A percentile compares a stretch with the other conserved stretches of the same genome.
Conservation (phyloP, 495 filamentous ascomycete species). For the Aspergillus coremiiformis region DNA sequence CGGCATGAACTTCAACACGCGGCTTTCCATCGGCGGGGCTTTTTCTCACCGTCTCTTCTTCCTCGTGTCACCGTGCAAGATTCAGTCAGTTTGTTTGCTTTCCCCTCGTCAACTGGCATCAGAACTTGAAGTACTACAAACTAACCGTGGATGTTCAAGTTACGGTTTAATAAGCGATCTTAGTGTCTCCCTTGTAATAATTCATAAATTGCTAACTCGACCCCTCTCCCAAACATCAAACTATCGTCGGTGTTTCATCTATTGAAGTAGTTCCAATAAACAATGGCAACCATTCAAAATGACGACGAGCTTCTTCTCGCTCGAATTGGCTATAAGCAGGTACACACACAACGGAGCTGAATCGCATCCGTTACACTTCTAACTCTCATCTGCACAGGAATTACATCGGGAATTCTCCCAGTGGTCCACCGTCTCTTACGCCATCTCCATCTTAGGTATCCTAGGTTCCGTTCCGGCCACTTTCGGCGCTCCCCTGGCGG, state of each 20-base stretch:
- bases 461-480: slow-evolving; percentile 65
- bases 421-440: slow-evolving; percentile 70
- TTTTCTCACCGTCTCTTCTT: slow-evolving; percentile 18
- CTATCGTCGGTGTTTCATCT: no score
- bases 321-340: slow-evolving; percentile 63
- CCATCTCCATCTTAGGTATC: slow-evolving; percentile 64
- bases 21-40: neutral
- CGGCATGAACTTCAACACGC: no score
- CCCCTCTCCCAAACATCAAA: no score
- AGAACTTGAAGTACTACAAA: no score
- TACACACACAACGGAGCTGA: slow-evolving; percentile 16
- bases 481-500: slow-evolving; percentile 52
- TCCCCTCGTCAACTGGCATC: no score
- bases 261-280: no score
- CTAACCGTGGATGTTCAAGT: no score
- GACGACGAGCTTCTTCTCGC: slow-evolving; percentile 60
- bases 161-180: no score
- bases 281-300: slow-evolving; percentile 48
- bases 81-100: no score
- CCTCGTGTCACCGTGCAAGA: neutral
- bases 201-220: no score
- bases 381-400: slow-evolving; percentile 36
- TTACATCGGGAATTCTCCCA: slow-evolving; percentile 60
- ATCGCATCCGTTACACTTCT: slow-evolving; percentile 1
- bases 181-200: no score